Conservation (phyloP, 2,329 filamentous ascomycete genomes). For the Didymella exigua region DNA sequence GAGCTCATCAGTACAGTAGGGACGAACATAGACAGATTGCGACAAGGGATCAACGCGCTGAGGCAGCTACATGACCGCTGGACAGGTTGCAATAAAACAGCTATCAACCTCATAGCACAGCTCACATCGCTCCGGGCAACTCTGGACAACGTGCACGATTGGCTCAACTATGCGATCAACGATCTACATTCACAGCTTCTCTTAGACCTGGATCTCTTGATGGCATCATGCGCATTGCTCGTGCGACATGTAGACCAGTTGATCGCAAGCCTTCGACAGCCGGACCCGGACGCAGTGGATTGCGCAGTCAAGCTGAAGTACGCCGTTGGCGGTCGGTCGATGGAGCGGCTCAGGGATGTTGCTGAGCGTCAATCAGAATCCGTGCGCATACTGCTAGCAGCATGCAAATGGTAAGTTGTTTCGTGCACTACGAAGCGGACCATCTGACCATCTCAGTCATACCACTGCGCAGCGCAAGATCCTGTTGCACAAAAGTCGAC, state of each 20-base stretch:
- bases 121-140: conserved; percentile 43
- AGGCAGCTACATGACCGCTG: conserved; percentile 45
- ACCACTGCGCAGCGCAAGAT: conserved; percentile 46
- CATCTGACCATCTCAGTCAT: conserved; percentile 37
- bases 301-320: conserved; percentile 44
- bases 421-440: neutral
- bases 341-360: conserved; percentile 40
- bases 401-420: conserved; percentile 37
- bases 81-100: conserved; percentile 37
- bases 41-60: conserved; percentile 40
- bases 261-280: conserved; percentile 34
- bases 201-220: conserved; percentile 41
- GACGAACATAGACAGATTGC: conserved; percentile 39
- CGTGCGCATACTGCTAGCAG: conserved; percentile 38
- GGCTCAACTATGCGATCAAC: conserved; percentile 41
- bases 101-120: conserved; percentile 47
- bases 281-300: conserved; percentile 40
- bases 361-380: conserved; percentile 44
- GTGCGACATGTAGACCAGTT: conserved; percentile 38
- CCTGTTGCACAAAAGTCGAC: conserved; percentile 43
- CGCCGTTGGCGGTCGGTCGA: conserved; percentile 36
- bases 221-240: conserved; percentile 39
- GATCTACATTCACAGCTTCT: conserved; percentile 46
- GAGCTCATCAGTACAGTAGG: conserved; percentile 37
- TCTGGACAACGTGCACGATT: conserved; percentile 43